phyloP scores from a whole-genome alignment of 2,329 filamentous ascomycete species.

The Magnaporthiopsis poae region DNA sequence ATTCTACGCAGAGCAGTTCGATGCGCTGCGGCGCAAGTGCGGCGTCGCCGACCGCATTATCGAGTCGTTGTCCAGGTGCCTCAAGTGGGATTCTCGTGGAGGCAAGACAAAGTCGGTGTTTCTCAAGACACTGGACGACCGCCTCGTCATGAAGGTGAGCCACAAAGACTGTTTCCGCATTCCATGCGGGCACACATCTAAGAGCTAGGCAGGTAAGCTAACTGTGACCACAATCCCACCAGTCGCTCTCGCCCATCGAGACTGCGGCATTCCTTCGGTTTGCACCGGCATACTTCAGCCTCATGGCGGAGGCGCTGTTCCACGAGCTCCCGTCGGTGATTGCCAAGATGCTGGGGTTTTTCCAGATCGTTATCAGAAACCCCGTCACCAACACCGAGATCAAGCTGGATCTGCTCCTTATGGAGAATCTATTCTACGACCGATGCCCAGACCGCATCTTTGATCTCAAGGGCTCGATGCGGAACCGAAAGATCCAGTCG shows the following conservation, averaged over 20 bases:
- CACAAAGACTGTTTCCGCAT: background rate
- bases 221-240: background rate
- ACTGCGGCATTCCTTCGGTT: slow-evolving; percentile 90
- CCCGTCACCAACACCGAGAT: slow-evolving; percentile 83
- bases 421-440: slow-evolving; percentile 98
- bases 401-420: slow-evolving; percentile 85
- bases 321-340: slow-evolving; percentile 92
- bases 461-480: slow-evolving; percentile 95
- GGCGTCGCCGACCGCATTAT: slow-evolving; percentile 88
- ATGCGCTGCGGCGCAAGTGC: slow-evolving; percentile 84
- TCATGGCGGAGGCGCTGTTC: slow-evolving; percentile 93
- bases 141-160: slow-evolving; percentile 70
- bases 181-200: background rate
- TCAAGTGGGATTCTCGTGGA: slow-evolving; percentile 96
- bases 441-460: slow-evolving; percentile 81
- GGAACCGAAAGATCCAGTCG: slow-evolving; percentile 91
- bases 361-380: slow-evolving; percentile 95
- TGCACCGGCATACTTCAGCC: slow-evolving; percentile 90
- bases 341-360: slow-evolving; percentile 98
- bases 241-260: slow-evolving; percentile 76
- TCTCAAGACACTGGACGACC: slow-evolving; percentile 88
- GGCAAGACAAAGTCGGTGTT: slow-evolving; percentile 98
- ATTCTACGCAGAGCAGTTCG: slow-evolving; percentile 96
- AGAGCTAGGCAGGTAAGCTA: background rate
- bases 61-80: slow-evolving; percentile 85